Base-by-base conservation (phyloP, 257 asterid species). In the Forsythia viridissima region DNA sequence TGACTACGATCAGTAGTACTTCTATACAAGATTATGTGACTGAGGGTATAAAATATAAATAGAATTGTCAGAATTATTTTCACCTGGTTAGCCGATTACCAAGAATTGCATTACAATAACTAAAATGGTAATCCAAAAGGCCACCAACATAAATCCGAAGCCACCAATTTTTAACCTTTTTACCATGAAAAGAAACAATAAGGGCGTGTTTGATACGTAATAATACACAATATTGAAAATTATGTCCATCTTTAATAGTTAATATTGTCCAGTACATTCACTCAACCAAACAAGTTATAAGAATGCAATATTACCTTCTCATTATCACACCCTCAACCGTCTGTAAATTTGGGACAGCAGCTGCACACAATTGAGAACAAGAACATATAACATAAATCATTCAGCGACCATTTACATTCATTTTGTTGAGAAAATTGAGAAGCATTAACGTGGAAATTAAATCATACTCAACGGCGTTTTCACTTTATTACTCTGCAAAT, bases 401-500 rank as follows among this genome's bases (percentile, higher is more conserved):
- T 30, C 24, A 30, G 34, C n/a, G 34, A 30, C 34, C 1, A 30
- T 30, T 0, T 41, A 39, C 21, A 67, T 38, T 20, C 70, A 57
- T 20, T 71, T 52, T 48, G 55, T 55, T 8, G 16, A 65, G 41
- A 73, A 20, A 68, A 79, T 36, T 42, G 18, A 67, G 37, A 79
- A 43, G 5, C 15, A 13, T 40, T 34, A 41, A 4, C 48, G 51
- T 30, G 16, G 39, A 74, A 30, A 73, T 48, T 15, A 24, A 42
- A 80, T 59, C 91, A 38, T 86, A 91, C 98, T 85, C 57, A 93
- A 81, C 67, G 92, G 90, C 71, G 89, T 67, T 79, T 93, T 93
- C 79, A 83, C 97, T 93, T 93, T 93, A 82, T 93, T 93, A 89
- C 91, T 90, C 92, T 93, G 98, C 87, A 93, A 88, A 86, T 93